Percentiles rank a stretch among this genome's conserved stretches.
phyloP scores from a whole-genome alignment of 1,284 basidiomycete genomes.

The Paramarasmius palmivorus region DNA sequence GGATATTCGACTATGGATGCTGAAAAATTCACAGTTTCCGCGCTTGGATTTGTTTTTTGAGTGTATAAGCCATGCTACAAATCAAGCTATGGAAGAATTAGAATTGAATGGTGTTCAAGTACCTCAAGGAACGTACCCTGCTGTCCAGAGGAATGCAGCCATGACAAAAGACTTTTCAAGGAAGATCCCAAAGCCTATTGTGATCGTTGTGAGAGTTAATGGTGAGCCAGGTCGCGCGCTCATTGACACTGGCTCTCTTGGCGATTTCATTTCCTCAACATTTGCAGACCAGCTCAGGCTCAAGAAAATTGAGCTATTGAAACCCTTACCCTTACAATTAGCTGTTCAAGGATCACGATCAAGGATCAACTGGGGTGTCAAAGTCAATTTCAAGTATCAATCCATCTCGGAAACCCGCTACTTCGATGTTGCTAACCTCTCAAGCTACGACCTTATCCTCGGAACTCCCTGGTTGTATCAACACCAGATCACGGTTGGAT shows the following conservation, averaged over 20 bases:
- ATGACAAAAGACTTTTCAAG: conserved; percentile 19
- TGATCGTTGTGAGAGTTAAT: conserved; percentile 27
- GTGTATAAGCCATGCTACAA: background rate
- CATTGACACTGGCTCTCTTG: conserved; percentile 32
- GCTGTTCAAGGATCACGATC: conserved; percentile 21
- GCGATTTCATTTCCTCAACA: conserved; percentile 34
- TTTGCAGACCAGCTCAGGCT: conserved; percentile 33
- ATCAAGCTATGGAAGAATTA: too few species aligned
- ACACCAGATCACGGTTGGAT: conserved; percentile 17
- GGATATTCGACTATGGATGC: background rate
- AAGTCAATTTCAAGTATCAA: conserved; percentile 23
- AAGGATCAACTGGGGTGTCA: conserved; percentile 7
- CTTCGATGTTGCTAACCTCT: conserved; percentile 25
- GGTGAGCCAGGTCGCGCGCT: conserved; percentile 25
- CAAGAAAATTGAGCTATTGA: conserved; percentile 13
- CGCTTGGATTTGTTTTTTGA: background rate
- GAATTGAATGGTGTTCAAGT: background rate
- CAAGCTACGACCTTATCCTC: conserved; percentile 26
- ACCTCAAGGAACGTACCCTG: too few species aligned
- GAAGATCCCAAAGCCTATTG: conserved; percentile 25
- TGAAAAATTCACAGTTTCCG: background rate
- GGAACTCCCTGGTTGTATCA: conserved; percentile 28
- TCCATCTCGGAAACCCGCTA: conserved; percentile 10
- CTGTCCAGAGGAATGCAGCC: conserved; percentile 1
- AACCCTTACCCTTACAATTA: conserved; percentile 18